Evolutionary conservation across 2,329 filamentous ascomycete genomes (phyloP).

Genomic region (Fusarium praegraminearum): DNA sequence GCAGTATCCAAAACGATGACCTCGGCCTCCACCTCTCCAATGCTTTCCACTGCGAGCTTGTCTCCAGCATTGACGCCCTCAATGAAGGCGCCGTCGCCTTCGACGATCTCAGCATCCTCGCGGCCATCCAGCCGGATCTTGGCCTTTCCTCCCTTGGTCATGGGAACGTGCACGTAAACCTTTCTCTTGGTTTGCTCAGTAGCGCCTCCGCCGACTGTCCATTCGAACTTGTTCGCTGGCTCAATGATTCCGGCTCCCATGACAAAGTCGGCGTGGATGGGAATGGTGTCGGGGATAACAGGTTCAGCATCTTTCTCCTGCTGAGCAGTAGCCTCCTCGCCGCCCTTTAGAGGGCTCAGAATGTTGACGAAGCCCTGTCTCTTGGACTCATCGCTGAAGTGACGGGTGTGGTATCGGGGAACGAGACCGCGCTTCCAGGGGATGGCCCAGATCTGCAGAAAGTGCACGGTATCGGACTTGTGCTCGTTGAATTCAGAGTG

Average conservation of each 20-base stretch:
- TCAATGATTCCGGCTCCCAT: slow-evolving; percentile 83
- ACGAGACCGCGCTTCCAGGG: slow-evolving; percentile 79
- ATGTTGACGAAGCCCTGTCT: slow-evolving; percentile 77
- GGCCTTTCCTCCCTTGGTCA: slow-evolving; percentile 80
- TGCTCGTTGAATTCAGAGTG: slow-evolving; percentile 89
- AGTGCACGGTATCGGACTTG: slow-evolving; percentile 77
- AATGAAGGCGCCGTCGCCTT: slow-evolving; percentile 86
- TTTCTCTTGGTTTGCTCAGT: slow-evolving; percentile 70
- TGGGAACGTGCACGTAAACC: slow-evolving; percentile 83
- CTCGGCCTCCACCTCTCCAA: slow-evolving; percentile 76
- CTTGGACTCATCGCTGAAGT: slow-evolving; percentile 80
- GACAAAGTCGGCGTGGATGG: slow-evolving; percentile 84
- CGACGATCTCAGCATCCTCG: slow-evolving; percentile 72
- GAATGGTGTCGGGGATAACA: slow-evolving; percentile 74
- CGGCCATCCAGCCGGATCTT: slow-evolving; percentile 76
- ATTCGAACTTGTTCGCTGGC: slow-evolving; percentile 74
- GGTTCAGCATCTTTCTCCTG: slow-evolving; percentile 75
- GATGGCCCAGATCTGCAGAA: slow-evolving; percentile 89
- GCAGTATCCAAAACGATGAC: slow-evolving; percentile 76
- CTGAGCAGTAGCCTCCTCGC: slow-evolving; percentile 68
- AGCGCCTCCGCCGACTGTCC: slow-evolving; percentile 74
- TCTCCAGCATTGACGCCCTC: slow-evolving; percentile 73
- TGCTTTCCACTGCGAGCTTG: slow-evolving; percentile 72
- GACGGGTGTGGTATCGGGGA: slow-evolving; percentile 80
- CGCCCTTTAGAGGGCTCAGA: slow-evolving; percentile 78